Evolutionary conservation across 371 early-diverging fungal species (phyloP).

Genomic region (Apophysomyces trapeziformis): DNA sequence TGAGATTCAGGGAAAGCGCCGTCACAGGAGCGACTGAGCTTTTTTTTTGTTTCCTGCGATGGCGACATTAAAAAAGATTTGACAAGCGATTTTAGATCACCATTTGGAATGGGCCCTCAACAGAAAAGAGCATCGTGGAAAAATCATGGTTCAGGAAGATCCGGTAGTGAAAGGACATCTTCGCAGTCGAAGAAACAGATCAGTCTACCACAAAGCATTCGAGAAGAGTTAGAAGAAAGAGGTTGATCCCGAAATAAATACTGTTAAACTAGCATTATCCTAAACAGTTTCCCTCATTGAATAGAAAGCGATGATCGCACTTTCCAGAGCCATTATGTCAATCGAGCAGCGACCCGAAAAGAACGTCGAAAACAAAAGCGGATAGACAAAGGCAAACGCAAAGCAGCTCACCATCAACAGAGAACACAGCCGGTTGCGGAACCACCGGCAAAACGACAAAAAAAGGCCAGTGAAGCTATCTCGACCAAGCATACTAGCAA

Average conservation of each 20-base stretch:
- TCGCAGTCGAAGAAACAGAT: background rate
- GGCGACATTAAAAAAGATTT: background rate
- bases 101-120: background rate
- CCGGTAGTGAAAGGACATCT: background rate
- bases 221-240: constrained; percentile 42
- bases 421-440: constrained; percentile 14
- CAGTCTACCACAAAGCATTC: constrained; percentile 36
- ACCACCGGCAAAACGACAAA: constrained; percentile 36
- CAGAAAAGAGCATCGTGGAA: background rate
- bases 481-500: background rate
- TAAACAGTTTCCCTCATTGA: background rate
- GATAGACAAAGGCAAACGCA: constrained; percentile 28
- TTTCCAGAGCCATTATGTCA: constrained; percentile 38
- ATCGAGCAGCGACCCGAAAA: constrained; percentile 37
- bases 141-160: background rate
- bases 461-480: background rate
- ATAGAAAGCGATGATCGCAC: constrained; percentile 41
- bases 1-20: too few species aligned
- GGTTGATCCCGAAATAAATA: constrained; percentile 16
- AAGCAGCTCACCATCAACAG: constrained; percentile 31
- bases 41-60: background rate
- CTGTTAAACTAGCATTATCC: background rate
- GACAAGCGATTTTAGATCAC: background rate
- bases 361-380: constrained; percentile 16
- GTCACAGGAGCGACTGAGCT: too few species aligned